Base-by-base conservation (phyloP, 169 alveolate species). In the Plasmodium yoelii region DNA sequence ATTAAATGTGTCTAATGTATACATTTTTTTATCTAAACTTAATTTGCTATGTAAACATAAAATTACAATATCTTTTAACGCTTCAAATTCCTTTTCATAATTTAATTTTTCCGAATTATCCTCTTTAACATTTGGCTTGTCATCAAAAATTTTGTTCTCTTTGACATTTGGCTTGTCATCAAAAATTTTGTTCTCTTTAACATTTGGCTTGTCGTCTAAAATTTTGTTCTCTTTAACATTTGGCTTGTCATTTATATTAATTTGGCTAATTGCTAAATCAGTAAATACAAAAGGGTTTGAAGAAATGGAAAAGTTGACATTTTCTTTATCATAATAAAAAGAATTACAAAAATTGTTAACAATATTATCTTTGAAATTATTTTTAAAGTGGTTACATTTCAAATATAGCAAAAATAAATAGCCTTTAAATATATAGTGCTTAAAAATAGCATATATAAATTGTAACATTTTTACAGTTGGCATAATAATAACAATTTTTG, bases 391-490 rank as follows among this genome's bases (percentile, higher is more conserved):
- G n/a, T 65, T 67, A 22, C 59, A 69, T 67, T 80, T 67, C 39
- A 80, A 34, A 46, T 80, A 80, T 22, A 80, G 65, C 61, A 80
- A 80, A 56, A 57, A 80, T 10, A 80, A 19, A 39, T 80, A 80
- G 2, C 90, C 90, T 49, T 80, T 80, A 67, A 80, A 80, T 28
- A 80, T 80, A 69, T 80, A 80, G 49, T 80, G 90, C 64, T 80
- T 80, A 59, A 65, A 80, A 18, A 80, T 67, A 24, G 57, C 80
- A 49, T 80, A 80, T 65, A 80, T 65, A 42, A 80, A 80, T 24
- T 80, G 90, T 56, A 80, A 22, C 72, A 80, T 80, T 80, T 80
- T 80, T 10, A 80, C 90, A n/a, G 90, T 80, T 39, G 90, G 90
- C 80, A 80, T 67, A 69, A 67, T 65, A 46, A 80, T 57, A 28